phyloP scores from a whole-genome alignment of 345 rosid species.

The Abelmoschus esculentus region DNA sequence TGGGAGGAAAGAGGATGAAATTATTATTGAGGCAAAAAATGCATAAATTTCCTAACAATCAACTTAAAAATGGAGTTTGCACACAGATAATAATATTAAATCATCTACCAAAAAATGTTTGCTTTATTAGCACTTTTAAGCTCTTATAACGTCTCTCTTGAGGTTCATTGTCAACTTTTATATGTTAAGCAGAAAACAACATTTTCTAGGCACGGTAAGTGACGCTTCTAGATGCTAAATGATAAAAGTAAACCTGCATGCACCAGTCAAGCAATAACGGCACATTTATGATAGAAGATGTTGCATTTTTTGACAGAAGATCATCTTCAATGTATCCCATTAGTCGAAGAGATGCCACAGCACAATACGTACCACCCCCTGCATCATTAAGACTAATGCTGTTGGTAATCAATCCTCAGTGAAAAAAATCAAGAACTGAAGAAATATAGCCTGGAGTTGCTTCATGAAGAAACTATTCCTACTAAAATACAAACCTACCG shows the following conservation, averaged over 20 bases:
- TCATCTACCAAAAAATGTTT: neutral
- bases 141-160: neutral
- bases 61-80: neutral
- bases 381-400: constrained; percentile 43
- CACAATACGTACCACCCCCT: constrained; percentile 96
- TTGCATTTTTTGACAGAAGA: constrained; percentile 33
- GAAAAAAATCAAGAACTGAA: neutral
- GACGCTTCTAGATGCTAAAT: constrained; percentile 10
- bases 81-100: neutral
- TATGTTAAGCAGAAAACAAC: constrained; percentile 3
- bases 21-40: neutral
- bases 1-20: neutral
- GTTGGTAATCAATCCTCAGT: constrained; percentile 24
- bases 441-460: neutral
- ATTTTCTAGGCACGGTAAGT: neutral
- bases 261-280: constrained; percentile 63
- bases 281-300: constrained; percentile 40
- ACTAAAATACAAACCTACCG: neutral
- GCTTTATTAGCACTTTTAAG: neutral
- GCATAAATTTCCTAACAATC: neutral
- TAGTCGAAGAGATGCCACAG: constrained; percentile 73
- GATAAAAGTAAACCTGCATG: constrained; percentile 44
- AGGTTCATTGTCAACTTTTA: neutral
- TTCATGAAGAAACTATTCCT: neutral
- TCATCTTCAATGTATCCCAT: constrained; percentile 78